Evolutionary conservation across 2,329 filamentous ascomycete genomes (phyloP), one percentile per base, ranked within the genome.

Genomic region (Colletotrichum godetiae): DNA sequence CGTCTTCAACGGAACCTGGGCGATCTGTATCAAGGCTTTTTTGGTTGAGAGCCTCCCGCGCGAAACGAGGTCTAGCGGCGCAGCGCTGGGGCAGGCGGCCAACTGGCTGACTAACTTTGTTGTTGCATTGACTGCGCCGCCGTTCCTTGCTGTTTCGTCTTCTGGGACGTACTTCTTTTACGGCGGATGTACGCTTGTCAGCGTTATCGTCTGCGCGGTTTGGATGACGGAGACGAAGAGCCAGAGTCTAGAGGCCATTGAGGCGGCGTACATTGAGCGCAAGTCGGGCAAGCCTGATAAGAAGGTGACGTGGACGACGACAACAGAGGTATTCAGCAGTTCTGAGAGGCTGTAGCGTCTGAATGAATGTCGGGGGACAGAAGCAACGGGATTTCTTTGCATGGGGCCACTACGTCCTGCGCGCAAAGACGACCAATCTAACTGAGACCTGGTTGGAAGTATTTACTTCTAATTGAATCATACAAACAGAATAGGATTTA

Each of bases 31-130:
- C 60, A 35, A 27, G 22, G 86, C 90, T 0, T 91, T 88, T 75
- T 81, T 86, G 0, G 84, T 87, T 0, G 89, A 92, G 77, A 90
- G 89, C 56, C 87, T 90, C 76, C 89, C 89, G 0, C 83, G 86
- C 31, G 80, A 82, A 8, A 90, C 88, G 1, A 82, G 90, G 2
- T 88, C 87, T 0, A 86, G 86, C 15, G 89, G 88, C 2, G 88
- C 86, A 0, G 86, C 85, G 56, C 77, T 90, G 33, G 88, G 87
- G 1, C 86, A 89, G 71, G 85, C 87, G 3, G 82, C 84, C 11
- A 89, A 89, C 61, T 90, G 88, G 84, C 81, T 83, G 15, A 79
- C 83, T 19, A 87, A 87, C 49, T 87, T 84, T 35, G 67, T 86
- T 1, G 83, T 87, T 0, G 85, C 86, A 0, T 79, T 87, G 1